phyloP scores from a whole-genome alignment of 2,329 filamentous ascomycete genomes.

The Ceratocystiopsis brevicomis region DNA sequence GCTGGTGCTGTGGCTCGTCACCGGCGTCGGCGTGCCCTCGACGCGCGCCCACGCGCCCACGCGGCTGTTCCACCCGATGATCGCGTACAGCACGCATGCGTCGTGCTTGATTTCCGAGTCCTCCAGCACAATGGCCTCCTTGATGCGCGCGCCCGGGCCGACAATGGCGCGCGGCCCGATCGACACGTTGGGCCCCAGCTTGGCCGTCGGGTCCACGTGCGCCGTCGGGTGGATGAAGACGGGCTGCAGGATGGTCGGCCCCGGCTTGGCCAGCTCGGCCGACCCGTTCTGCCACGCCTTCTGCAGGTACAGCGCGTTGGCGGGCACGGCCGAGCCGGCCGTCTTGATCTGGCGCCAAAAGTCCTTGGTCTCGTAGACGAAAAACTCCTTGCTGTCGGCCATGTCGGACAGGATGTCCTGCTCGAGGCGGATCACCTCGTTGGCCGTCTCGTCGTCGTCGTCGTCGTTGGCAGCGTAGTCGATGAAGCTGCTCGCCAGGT shows the following conservation, averaged over 20 bases:
- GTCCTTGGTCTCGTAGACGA: slow-evolving; percentile 94
- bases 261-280: slow-evolving; percentile 63
- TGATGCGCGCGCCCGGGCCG: slow-evolving; percentile 75
- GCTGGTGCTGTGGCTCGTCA: slow-evolving; percentile 76
- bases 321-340: slow-evolving; percentile 86
- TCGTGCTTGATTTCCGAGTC: slow-evolving; percentile 94
- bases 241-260: slow-evolving; percentile 72
- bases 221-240: slow-evolving; percentile 93
- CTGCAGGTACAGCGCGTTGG: slow-evolving; percentile 89
- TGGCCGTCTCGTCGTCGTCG: slow-evolving; percentile 58
- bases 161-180: slow-evolving; percentile 77
- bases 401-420: slow-evolving; percentile 93
- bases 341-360: slow-evolving; percentile 99
- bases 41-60: slow-evolving; percentile 97
- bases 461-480: slow-evolving; percentile 39
- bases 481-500: slow-evolving; percentile 52
- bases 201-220: slow-evolving; percentile 79
- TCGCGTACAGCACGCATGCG: slow-evolving; percentile 84
- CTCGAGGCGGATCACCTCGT: slow-evolving; percentile 80
- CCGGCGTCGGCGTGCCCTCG: slow-evolving; percentile 79
- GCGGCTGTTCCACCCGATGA: slow-evolving; percentile 91
- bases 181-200: slow-evolving; percentile 91
- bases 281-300: slow-evolving; percentile 75
- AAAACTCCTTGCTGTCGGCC: slow-evolving; percentile 94
- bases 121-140: slow-evolving; percentile 90